Base-by-base conservation (phyloP, 768 basidiomycete species). In the button mushroom (Agaricus bisporus) region DNA sequence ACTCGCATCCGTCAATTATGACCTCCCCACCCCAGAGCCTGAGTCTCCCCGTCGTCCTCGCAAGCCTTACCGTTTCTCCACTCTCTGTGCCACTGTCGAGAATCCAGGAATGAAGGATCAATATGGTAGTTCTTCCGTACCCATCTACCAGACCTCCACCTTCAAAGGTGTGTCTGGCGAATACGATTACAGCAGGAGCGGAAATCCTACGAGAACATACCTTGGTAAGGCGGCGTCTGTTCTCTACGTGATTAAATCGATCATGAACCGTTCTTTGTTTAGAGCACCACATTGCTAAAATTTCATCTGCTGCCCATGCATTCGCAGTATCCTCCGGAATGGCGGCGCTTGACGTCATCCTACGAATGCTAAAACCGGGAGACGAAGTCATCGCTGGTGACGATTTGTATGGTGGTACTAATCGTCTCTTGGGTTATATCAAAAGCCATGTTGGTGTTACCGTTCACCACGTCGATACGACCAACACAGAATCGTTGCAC, bases 281-380 rank as follows among this genome's bases (percentile, higher is more conserved):
- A 98, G 97, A 98, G 68, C 91, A 98, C 60, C 97, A 98, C 66
- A 79, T 99, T 44, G 95, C 95, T 54, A 93, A 98, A 75, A 93
- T 99, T 62, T 97, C 95, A 32, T 91, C 89, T 26, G 93, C 95
- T 5, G 74, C 76, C 4, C 85, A 95, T 78, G 91, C 92, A 0
- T 91, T 95, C 65, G 82, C 86, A 17, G 91, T 99, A 4, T 91
- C 93, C 5, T 98, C 95, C 4, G 97, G 97, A 50, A 99, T 99
- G 97, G 94, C 95, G 15, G 94, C 95, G 2, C 80, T 98, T 39
- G 97, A 99, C 69, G 82, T 93, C 49, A 98, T 99, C 62, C 79
- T 97, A 45, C 88, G 97, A 46, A 67, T 98, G 26, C 82, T 98
- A 61, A 95, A 95, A 70, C 93, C 95, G 4, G 91, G 91, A n/a